These are phyloP conservation scores for Colletotrichum sp. DNA, from an alignment of 2,329 filamentous ascomycete genomes.

Conservation along the genomic window DNA sequence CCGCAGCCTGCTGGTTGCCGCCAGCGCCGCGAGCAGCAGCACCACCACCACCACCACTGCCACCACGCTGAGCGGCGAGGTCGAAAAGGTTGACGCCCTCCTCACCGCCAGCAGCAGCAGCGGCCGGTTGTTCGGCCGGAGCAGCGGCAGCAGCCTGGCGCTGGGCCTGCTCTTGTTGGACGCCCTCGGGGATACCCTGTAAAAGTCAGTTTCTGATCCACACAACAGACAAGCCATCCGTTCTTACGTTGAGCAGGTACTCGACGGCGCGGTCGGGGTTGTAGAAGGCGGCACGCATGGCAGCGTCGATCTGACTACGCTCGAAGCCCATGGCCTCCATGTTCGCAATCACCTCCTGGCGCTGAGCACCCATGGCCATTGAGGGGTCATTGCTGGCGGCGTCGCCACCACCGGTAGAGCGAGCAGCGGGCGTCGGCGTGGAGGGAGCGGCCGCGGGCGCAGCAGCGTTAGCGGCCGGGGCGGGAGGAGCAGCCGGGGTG, in stretches of 20 bases:
- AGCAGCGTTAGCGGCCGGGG: conserved; percentile 52
- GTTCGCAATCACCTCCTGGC: conserved; percentile 80
- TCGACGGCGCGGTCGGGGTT: conserved; percentile 98
- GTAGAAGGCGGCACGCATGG: conserved; percentile 95
- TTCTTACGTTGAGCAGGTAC: conserved; percentile 83
- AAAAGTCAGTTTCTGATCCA: not conserved
- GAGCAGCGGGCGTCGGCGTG: conserved; percentile 60
- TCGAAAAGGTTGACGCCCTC: conserved; percentile 89
- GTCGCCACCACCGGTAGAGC: conserved; percentile 47
- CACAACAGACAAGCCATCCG: not conserved
- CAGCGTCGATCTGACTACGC: conserved; percentile 84
- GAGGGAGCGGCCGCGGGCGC: conserved; percentile 51
- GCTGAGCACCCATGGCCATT: conserved; percentile 82
- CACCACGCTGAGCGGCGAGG: conserved; percentile 75
- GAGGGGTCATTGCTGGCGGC: conserved; percentile 70
- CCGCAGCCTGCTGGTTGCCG: conserved; percentile 42
- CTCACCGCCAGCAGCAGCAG: conserved; percentile 58
- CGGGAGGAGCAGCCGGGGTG: conserved; percentile 53
- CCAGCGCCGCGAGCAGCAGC: conserved; percentile 45
- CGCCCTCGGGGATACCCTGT: conserved; percentile 88
- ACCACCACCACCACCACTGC: conserved; percentile 47
- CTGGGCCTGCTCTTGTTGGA: conserved; percentile 72
- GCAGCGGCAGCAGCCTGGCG: conserved; percentile 46
- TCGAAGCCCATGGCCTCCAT: conserved; percentile 99
- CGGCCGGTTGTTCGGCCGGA: conserved; percentile 43